Evolutionary conservation across 768 basidiomycete species (phyloP).

Genomic region (Lactarius tabidus): DNA sequence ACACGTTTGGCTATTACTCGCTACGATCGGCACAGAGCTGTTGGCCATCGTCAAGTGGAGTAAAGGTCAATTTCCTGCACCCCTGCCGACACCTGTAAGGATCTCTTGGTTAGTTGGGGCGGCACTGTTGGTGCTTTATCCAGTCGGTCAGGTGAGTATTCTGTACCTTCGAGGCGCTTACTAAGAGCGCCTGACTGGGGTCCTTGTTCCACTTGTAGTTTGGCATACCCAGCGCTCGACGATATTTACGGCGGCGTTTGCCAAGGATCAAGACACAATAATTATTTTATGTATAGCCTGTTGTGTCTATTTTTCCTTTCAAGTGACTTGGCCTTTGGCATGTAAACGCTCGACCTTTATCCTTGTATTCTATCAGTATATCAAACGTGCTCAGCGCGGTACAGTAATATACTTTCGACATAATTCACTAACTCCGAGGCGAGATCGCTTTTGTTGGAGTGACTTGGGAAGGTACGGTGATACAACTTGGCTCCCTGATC

Average conservation of each 20-base stretch:
- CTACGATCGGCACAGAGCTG: constrained; percentile 79
- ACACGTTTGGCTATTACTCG: constrained; percentile 81
- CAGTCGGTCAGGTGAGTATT: constrained; percentile 54
- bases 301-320: background rate
- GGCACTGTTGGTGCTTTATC: constrained; percentile 63
- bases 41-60: constrained; percentile 83
- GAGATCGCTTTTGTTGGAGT: background rate
- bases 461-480: constrained; percentile 2
- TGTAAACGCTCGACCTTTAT: background rate
- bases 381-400: background rate
- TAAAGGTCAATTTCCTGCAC: constrained; percentile 59
- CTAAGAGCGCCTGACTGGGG: constrained; percentile 9
- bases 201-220: constrained; percentile 24
- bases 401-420: constrained; percentile 4
- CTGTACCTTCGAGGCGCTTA: constrained; percentile 9
- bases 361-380: background rate
- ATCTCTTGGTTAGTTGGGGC: constrained; percentile 63
- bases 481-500: constrained; percentile 5
- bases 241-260: constrained; percentile 19
- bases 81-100: constrained; percentile 59
- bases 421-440: background rate
- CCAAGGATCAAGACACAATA: constrained; percentile 22
- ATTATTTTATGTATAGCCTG: background rate
- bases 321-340: background rate
- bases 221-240: constrained; percentile 25